These are phyloP conservation scores for Dendrobium chrysotoxum DNA, from an alignment of 106 monocot species.

Conservation along the genomic window DNA sequence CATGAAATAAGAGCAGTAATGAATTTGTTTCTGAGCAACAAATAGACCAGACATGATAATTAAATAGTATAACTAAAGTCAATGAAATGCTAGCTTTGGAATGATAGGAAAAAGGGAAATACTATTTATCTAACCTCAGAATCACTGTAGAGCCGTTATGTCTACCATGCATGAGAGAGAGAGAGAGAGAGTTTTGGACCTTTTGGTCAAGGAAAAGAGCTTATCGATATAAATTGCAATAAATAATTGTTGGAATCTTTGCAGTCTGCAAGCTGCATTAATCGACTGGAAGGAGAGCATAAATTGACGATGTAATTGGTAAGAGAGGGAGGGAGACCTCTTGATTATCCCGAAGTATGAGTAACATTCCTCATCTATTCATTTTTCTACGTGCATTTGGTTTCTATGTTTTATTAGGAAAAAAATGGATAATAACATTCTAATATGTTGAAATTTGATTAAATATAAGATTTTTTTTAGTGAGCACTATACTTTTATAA, in stretches of 20 bases:
- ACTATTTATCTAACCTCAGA: background rate
- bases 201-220: background rate
- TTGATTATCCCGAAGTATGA: too few species aligned
- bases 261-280: conserved; percentile 4
- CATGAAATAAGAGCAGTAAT: background rate
- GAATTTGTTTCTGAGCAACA: conserved; percentile 4
- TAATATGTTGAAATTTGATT: too few species aligned
- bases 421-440: too few species aligned
- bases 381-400: too few species aligned
- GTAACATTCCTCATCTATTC: too few species aligned
- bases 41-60: background rate
- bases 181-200: background rate
- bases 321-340: background rate
- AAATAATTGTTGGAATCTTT: conserved; percentile 5
- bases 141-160: background rate
- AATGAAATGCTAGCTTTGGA: too few species aligned
- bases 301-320: background rate
- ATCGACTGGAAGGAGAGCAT: background rate
- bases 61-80: background rate
- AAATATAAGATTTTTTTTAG: too few species aligned
- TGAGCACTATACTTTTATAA: too few species aligned
- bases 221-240: background rate
- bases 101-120: too few species aligned
- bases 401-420: too few species aligned
- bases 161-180: background rate